Base-by-base conservation (phyloP, 495 filamentous ascomycete species). In the Annulohypoxylon nitens region DNA sequence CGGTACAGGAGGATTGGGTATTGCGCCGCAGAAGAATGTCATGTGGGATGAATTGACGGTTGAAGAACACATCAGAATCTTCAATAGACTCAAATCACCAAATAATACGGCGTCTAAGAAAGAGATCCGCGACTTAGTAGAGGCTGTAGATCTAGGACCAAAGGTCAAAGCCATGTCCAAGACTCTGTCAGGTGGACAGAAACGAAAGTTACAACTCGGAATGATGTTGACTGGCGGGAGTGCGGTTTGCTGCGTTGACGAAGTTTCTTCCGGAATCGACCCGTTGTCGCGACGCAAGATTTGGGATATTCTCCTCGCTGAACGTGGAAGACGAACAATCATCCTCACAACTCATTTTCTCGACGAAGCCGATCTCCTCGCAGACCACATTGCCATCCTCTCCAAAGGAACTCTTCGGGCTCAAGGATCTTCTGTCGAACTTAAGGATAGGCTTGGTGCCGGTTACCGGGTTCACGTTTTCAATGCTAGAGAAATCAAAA, bases 211-310 rank as follows among this genome's bases (percentile, higher is more conserved):
- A n/a, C 94, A 97, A 76, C 86, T 97, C 9, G 90, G 91, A n/a
- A 94, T 95, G 88, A 97, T 96, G 93, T 88, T 97, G 61, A 94
- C 92, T 25, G 94, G 94, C 43, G 94, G 93, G 16, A 93, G 90
- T 67, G 88, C 86, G 14, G 89, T 97, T 6, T 97, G 94, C 79
- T 94, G 93, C 78, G 90, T 97, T 7, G 94, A 97, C 76, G 94
- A 97, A 76, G 93, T 95, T 4, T 93, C 90, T 12, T 91, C 88
- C 57, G 94, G 94, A 5, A 82, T 97, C 9, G 94, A 97, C 75
- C 93, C 94, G 0, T 84, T 97, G 12, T 91, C 88, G 45, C 83
- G 94, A 14, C 82, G 93, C 9, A 97, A 94, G 79, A 91, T 97
- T 61, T 97, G 94, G 94, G 92, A 95, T 71, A 97, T 97, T 61